Conservation (phyloP, 164 flowering plant species). For the Berberis thunbergii region DNA sequence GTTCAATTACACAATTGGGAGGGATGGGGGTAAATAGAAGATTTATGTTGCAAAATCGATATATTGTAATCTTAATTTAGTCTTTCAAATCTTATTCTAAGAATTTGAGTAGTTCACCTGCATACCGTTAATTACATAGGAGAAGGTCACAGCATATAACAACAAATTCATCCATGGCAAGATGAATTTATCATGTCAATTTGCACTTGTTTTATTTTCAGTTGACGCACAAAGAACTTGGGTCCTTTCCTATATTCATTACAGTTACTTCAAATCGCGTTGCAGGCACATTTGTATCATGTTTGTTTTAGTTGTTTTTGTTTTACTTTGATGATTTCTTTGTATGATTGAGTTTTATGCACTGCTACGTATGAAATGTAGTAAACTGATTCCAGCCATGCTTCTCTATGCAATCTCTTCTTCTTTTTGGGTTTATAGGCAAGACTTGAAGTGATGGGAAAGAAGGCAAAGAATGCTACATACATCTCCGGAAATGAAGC, state of each 20-base stretch:
- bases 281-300: no score
- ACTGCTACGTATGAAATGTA: neutral
- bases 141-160: no score
- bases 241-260: neutral
- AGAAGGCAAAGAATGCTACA: conserved; percentile 94
- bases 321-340: neutral
- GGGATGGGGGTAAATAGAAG: no score
- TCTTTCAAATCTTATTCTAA: no score
- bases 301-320: neutral
- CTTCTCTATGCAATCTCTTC: neutral
- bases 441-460: conserved; percentile 90
- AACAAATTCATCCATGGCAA: neutral
- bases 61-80: no score
- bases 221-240: neutral
- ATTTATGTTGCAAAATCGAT: no score
- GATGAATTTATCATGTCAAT: neutral
- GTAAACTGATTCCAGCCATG: neutral
- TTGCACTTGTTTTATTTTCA: neutral
- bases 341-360: neutral
- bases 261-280: neutral
- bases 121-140: no score
- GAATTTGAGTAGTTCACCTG: no score
- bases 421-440: conserved; percentile 36
- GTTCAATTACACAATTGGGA: no score
- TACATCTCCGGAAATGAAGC: conserved; percentile 91